phyloP scores from a whole-genome alignment of 306 rosid species.

The Potentilla sterilis region DNA sequence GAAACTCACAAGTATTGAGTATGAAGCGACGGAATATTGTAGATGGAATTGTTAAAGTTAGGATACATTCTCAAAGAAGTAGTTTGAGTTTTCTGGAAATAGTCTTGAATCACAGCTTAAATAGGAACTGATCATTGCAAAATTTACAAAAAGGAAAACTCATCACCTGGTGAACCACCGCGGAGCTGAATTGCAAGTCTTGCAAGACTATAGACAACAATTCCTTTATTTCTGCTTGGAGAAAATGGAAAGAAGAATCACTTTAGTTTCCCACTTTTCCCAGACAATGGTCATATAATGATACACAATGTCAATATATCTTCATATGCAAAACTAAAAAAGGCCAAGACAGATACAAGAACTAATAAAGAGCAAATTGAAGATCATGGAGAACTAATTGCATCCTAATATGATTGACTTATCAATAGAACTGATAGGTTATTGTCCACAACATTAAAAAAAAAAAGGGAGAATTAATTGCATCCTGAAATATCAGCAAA shows the following conservation, averaged over 20 bases:
- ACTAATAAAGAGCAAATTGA: background rate
- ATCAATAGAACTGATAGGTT: background rate
- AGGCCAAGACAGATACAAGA: background rate
- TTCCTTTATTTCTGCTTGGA: slow-evolving; percentile 79
- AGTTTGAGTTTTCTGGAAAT: background rate
- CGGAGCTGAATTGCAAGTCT: slow-evolving; percentile 79
- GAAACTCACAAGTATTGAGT: background rate
- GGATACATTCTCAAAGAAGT: background rate
- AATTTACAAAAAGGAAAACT: slow-evolving; percentile 7
- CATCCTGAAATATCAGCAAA: background rate
- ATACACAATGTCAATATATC: background rate
- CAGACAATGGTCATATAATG: slow-evolving; percentile 6
- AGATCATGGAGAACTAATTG: background rate
- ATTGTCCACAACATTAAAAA: background rate
- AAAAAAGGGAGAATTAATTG: background rate
- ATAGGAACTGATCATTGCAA: background rate
- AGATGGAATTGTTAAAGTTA: background rate
- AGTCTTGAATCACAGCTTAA: background rate
- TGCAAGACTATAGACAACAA: slow-evolving; percentile 61
- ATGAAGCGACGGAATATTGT: background rate
- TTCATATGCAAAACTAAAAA: background rate
- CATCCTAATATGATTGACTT: background rate
- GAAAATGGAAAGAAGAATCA: slow-evolving; percentile 32
- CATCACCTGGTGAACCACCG: slow-evolving; percentile 96
- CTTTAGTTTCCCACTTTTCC: slow-evolving; percentile 18